Evolutionary conservation across 306 rosid species (phyloP), one percentile per base, ranked within the genome.

Genomic region (Vachellia pachyceras): DNA sequence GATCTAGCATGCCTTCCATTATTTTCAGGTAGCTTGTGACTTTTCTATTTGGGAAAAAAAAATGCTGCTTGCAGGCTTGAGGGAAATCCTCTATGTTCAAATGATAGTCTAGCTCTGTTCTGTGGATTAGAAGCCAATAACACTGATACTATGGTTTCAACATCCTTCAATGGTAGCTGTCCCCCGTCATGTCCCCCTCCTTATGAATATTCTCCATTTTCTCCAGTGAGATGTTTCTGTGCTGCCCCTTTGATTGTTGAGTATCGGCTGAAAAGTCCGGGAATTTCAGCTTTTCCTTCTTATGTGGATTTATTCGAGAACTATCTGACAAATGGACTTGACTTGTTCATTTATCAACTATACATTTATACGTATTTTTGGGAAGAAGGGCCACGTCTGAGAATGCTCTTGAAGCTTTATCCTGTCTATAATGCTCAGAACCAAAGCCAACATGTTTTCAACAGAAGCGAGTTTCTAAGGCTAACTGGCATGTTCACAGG

Each of bases 211-310:
- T 68, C 80, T 42, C 20, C 77, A 40, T 40, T 12, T 35, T 70
- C 82, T 45, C 84, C 83, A 0, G 74, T 0, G 33, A 1, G 6
- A 13, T 95, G 98, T 87, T 7, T 84, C 77, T 95, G 99, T 75
- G 88, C 87, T 65, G 89, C 29, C 40, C 99, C 99, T 33, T 90
- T 95, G 33, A 1, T 65, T 10, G 77, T 95, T 75, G 69, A 47
- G 17, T 93, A 91, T 79, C 96, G 99, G 82, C 83, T 95, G 82
- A 93, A 95, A 81, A 93, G 99, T 90, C 98, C 99, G 0, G 97
- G 90, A 72, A 89, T 91, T 85, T 79, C 88, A 6, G 87, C 90
- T 85, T 95, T 95, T 69, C 76, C 11, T 58, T 54, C 93, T 36
- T 95, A 86, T 72, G 40, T 3, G 65, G 67, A 15, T 20, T 3